Percentiles rank a stretch among this genome's conserved stretches.
Evolutionary conservation across 495 filamentous ascomycete species (phyloP).

Genomic region (Staphylotrichum longicolle): DNA sequence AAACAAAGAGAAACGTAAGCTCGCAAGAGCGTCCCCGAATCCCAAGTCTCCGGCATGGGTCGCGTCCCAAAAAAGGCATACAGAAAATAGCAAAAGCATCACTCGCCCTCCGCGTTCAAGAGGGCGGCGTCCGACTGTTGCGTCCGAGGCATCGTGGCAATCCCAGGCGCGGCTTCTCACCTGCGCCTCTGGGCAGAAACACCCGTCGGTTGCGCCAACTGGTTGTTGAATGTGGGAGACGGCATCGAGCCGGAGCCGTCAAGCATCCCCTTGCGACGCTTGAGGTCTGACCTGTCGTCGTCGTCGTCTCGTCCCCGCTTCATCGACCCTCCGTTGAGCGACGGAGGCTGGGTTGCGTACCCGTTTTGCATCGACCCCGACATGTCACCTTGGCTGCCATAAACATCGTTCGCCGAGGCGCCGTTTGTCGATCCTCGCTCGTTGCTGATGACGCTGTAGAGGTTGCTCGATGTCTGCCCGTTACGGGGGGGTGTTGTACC

Average conservation of each 20-base stretch:
- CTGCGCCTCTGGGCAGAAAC: slow-evolving; percentile 37
- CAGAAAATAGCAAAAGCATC: slow-evolving; percentile 25
- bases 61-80: slow-evolving; percentile 36
- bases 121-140: no score
- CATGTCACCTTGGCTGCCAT: slow-evolving; percentile 60
- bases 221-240: slow-evolving; percentile 45
- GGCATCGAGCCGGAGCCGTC: slow-evolving; percentile 44
- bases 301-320: slow-evolving; percentile 71
- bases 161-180: slow-evolving; percentile 13
- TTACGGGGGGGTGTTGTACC: slow-evolving; percentile 83
- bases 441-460: slow-evolving; percentile 90
- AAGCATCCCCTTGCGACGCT: slow-evolving; percentile 80
- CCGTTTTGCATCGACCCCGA: slow-evolving; percentile 59
- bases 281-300: slow-evolving; percentile 68
- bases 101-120: no score
- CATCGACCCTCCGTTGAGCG: slow-evolving; percentile 58
- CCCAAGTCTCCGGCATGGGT: background rate
- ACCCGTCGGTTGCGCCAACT: slow-evolving; percentile 45
- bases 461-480: slow-evolving; percentile 66
- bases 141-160: no score
- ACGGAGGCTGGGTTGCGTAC: slow-evolving; percentile 52
- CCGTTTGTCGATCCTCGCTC: slow-evolving; percentile 72
- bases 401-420: slow-evolving; percentile 59
- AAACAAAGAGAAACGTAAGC: slow-evolving; percentile 21
- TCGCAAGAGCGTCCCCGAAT: slow-evolving; percentile 32